These are phyloP conservation scores for Trichocladium uniseriatum DNA, from an alignment of 495 filamentous ascomycete genomes.

Conservation along the genomic window DNA sequence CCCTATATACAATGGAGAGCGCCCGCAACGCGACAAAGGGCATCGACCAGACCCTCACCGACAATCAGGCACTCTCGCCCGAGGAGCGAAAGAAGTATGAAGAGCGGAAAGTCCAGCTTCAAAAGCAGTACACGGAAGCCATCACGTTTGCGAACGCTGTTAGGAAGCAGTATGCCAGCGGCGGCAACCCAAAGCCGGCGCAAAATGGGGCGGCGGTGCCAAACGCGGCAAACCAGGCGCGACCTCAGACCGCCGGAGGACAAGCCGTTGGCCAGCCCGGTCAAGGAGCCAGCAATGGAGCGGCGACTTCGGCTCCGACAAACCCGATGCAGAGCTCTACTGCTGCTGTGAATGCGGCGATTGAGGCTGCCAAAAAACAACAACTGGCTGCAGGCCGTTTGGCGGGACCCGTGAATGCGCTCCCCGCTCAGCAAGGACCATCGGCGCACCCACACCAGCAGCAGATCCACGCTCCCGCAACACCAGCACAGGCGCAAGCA, in stretches of 20 bases:
- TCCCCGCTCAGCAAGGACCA: slow-evolving; percentile 9
- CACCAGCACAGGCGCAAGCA: slow-evolving; percentile 17
- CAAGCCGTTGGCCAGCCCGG: slow-evolving; percentile 1
- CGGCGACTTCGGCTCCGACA: slow-evolving; percentile 4
- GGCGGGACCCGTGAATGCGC: slow-evolving; percentile 15
- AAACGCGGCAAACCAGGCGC: slow-evolving; percentile 10
- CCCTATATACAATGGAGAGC: slow-evolving; percentile 30
- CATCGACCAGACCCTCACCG: slow-evolving; percentile 22
- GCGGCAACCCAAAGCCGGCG: slow-evolving; percentile 6
- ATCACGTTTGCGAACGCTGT: slow-evolving; percentile 26
- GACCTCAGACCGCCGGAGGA: slow-evolving; percentile 6
- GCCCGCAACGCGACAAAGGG: slow-evolving; percentile 15
- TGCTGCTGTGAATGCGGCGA: slow-evolving; percentile 40
- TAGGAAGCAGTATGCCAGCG: slow-evolving; percentile 22
- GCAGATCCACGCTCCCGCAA: slow-evolving; percentile 19
- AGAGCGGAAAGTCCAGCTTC: slow-evolving; percentile 21
- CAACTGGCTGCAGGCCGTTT: slow-evolving; percentile 32
- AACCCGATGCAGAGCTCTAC: slow-evolving; percentile 24
- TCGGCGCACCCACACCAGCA: slow-evolving; percentile 11
- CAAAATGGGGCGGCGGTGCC: slow-evolving; percentile 14
- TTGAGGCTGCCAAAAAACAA: slow-evolving; percentile 45
- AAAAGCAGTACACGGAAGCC: slow-evolving; percentile 28
- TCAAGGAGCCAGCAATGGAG: background rate
- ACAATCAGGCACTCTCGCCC: slow-evolving; percentile 19
- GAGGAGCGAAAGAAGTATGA: slow-evolving; percentile 29